These are phyloP conservation scores for Talaromyces trachyspermus DNA, from an alignment of 495 filamentous ascomycete species.

Conservation along the genomic window DNA sequence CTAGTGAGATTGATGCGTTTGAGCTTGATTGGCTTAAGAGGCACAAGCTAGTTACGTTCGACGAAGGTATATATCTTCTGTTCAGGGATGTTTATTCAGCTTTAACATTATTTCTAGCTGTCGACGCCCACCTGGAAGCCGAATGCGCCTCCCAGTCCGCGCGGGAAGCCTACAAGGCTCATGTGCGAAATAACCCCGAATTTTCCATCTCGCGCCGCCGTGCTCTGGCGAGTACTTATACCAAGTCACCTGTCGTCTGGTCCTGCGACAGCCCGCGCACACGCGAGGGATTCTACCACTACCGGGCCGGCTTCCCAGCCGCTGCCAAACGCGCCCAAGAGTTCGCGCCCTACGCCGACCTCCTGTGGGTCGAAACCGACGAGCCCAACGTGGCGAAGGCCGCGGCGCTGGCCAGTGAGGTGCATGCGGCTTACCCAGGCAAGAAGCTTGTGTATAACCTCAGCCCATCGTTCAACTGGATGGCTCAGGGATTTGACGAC, in stretches of 20 bases:
- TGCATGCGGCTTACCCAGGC: conserved; percentile 55
- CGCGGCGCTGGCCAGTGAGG: conserved; percentile 62
- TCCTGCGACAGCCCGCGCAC: conserved; percentile 90
- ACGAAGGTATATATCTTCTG: too few species aligned
- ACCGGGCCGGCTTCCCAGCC: conserved; percentile 78
- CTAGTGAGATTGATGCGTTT: conserved; percentile 72
- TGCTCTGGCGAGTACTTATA: conserved; percentile 55
- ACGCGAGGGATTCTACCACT: conserved; percentile 92
- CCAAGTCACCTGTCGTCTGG: conserved; percentile 64
- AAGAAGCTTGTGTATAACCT: conserved; percentile 97
- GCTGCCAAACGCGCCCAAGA: conserved; percentile 88
- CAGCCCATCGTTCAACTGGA: conserved; percentile 96
- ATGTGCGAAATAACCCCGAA: conserved; percentile 55
- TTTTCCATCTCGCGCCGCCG: conserved; percentile 71
- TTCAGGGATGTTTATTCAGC: too few species aligned
- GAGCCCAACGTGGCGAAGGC: conserved; percentile 73
- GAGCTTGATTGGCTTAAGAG: conserved; percentile 84
- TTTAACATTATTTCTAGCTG: conserved; percentile 44
- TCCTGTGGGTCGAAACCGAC: conserved; percentile 95
- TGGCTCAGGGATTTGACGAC: conserved; percentile 82
- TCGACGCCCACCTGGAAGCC: conserved; percentile 60
- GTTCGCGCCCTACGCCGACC: conserved; percentile 87
- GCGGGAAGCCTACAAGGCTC: conserved; percentile 58
- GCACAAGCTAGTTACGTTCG: conserved; percentile 82
- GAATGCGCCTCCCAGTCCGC: conserved; percentile 53